These are phyloP conservation scores for Populus hybrid DNA, from an alignment of 441 rosid genomes.

Conservation along the genomic window DNA sequence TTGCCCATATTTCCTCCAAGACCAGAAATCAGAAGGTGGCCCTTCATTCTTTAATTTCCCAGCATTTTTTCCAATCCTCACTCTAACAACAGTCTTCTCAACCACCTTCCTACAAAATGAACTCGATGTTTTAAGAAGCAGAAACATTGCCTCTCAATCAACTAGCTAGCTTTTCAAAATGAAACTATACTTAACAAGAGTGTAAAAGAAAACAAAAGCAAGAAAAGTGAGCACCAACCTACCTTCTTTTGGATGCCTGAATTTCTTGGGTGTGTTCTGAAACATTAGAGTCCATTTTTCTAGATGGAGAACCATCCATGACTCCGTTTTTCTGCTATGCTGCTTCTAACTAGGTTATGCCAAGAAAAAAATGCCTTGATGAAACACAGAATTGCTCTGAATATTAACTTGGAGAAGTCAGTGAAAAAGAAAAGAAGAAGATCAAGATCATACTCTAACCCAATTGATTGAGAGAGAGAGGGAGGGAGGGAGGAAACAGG, in stretches of 20 bases:
- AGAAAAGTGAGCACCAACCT: neutral
- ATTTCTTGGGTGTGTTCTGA: conserved; percentile 21
- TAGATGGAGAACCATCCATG: conserved; percentile 41
- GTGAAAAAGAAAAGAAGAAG: conserved; percentile 7
- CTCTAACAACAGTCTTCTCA: conserved; percentile 55
- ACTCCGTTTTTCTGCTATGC: neutral
- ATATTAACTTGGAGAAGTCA: conserved; percentile 4
- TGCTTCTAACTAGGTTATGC: neutral
- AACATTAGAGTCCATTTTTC: conserved; percentile 28
- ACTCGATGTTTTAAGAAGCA: conserved; percentile 19
- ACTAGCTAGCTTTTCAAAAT: neutral
- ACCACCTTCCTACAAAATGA: conserved; percentile 42
- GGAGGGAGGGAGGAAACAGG: too few relatives aligned
- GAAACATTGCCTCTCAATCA: neutral
- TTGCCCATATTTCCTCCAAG: conserved; percentile 98
- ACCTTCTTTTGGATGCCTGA: conserved; percentile 56
- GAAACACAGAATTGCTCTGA: neutral
- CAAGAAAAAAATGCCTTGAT: conserved; percentile 1
- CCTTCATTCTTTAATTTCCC: conserved; percentile 61
- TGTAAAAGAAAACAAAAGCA: neutral
- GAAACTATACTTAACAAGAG: neutral
- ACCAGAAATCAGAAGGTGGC: conserved; percentile 80
- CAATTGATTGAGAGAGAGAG: conserved; percentile 22
- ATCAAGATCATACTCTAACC: conserved; percentile 17
- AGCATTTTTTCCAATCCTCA: conserved; percentile 38